A percentile compares a stretch with the other conserved stretches of the same genome.
Conservation (phyloP, 192 early-diverging fungal genomes). For the Backusella westeae region DNA sequence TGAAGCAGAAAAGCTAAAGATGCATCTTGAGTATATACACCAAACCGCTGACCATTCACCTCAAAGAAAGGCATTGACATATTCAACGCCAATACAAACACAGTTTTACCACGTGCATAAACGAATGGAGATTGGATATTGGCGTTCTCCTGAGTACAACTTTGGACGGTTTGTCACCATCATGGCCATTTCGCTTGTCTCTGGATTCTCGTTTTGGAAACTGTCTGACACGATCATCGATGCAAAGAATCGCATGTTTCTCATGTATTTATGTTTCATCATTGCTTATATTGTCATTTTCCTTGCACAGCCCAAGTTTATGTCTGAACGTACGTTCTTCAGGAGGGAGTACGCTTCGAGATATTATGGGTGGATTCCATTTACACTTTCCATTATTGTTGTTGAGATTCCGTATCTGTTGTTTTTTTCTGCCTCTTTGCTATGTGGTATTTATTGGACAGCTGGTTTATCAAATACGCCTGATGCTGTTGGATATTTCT, state of each 20-base stretch:
- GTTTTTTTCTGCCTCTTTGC: constrained; percentile 47
- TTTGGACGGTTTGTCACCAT: constrained; percentile 53
- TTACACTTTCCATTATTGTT: constrained; percentile 54
- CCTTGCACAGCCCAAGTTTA: constrained; percentile 61
- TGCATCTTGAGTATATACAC: constrained; percentile 54
- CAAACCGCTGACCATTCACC: background rate
- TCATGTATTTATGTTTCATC: constrained; percentile 26
- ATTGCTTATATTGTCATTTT: constrained; percentile 54
- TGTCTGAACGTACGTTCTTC: constrained; percentile 54
- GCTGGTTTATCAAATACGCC: constrained; percentile 45
- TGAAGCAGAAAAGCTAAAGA: constrained; percentile 39
- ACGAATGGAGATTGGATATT: constrained; percentile 65
- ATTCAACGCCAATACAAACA: constrained; percentile 20
- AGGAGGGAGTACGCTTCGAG: constrained; percentile 59
- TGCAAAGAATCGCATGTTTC: constrained; percentile 56
- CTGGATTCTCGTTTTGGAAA: constrained; percentile 67
- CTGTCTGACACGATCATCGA: constrained; percentile 48
- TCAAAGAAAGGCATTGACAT: constrained; percentile 10
- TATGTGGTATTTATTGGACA: constrained; percentile 58
- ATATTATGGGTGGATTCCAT: constrained; percentile 61
- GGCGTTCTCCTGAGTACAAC: constrained; percentile 69
- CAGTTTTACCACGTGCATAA: constrained; percentile 55
- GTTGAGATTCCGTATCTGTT: constrained; percentile 66
- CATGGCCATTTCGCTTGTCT: constrained; percentile 50
- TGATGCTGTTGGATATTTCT: constrained; percentile 58